These are phyloP conservation scores for Glycine latifolia DNA, from an alignment of 306 rosid species.

Conservation along the genomic window DNA sequence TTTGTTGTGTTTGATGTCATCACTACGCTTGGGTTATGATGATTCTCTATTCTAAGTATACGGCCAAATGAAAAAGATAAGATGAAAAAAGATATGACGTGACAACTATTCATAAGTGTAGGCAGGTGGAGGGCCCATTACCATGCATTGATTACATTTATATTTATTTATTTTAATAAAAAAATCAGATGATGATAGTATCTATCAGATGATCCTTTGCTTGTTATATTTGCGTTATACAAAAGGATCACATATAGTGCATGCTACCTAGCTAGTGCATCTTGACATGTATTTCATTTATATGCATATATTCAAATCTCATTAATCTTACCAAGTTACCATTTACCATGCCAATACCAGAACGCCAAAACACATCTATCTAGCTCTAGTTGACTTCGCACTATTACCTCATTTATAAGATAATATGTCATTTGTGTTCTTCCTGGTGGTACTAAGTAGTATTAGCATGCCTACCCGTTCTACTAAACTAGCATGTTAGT, in stretches of 20 bases:
- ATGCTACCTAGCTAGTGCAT: conserved; percentile 42
- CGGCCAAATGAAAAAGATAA: conserved; percentile 6
- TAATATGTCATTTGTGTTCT: no score
- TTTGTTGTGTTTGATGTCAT: conserved; percentile 23
- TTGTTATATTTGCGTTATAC: conserved; percentile 24
- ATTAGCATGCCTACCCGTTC: no score
- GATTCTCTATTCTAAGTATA: conserved; percentile 41
- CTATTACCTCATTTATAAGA: background rate
- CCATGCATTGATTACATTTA: conserved; percentile 50
- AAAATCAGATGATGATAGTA: no score
- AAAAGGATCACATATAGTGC: conserved; percentile 28
- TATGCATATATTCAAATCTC: background rate
- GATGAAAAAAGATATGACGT: conserved; percentile 23
- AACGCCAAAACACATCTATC: background rate
- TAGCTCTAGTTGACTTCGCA: background rate
- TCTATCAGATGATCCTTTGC: background rate
- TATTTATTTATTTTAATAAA: background rate
- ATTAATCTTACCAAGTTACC: background rate
- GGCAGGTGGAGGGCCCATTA: conserved; percentile 49
- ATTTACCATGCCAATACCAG: background rate
- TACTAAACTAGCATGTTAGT: no score
- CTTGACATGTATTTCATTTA: conserved; percentile 38
- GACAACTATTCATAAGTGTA: conserved; percentile 13
- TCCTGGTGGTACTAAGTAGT: no score
- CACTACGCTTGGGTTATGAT: background rate